Evolutionary conservation across 164 flowering plant species (phyloP).

Genomic region (Amborella trichopoda): DNA sequence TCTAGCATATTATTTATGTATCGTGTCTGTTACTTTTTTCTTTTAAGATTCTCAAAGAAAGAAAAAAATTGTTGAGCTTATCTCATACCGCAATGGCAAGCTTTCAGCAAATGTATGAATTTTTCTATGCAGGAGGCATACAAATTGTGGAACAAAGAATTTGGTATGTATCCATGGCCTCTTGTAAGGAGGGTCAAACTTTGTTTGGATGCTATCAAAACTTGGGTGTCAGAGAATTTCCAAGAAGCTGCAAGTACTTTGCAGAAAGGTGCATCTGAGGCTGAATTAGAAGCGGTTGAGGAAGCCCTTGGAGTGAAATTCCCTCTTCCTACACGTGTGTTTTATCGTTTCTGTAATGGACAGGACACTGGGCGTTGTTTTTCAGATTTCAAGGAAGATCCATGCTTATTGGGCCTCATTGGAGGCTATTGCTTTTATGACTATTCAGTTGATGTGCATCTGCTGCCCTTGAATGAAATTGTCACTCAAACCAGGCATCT

Average conservation of each 20-base stretch:
- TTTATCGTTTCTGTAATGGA: conserved; percentile 84
- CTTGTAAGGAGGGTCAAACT: conserved; percentile 44
- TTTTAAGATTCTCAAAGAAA: too few species aligned
- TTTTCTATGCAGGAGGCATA: conserved; percentile 38
- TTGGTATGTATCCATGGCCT: conserved; percentile 62
- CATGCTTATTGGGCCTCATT: conserved; percentile 43
- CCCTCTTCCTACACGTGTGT: conserved; percentile 64
- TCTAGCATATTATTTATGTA: too few species aligned
- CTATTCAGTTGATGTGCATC: conserved; percentile 55
- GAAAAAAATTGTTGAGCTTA: too few species aligned
- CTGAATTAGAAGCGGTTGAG: conserved; percentile 46
- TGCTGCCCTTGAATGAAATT: conserved; percentile 43
- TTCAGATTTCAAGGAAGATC: background rate
- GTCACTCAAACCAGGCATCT: conserved; percentile 32
- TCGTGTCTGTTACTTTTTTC: too few species aligned
- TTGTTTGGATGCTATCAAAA: conserved; percentile 43
- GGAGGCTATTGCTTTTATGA: conserved; percentile 76
- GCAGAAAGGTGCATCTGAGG: conserved; percentile 65
- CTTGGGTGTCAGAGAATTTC: conserved; percentile 35
- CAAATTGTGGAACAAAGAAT: conserved; percentile 53
- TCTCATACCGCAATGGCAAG: too few species aligned
- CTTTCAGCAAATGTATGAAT: background rate
- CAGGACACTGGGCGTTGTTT: conserved; percentile 24
- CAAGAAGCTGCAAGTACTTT: conserved; percentile 46
- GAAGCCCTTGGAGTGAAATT: conserved; percentile 45